Evolutionary conservation across 2,329 filamentous ascomycete species (phyloP).

Genomic region (Fusarium duplospermum): DNA sequence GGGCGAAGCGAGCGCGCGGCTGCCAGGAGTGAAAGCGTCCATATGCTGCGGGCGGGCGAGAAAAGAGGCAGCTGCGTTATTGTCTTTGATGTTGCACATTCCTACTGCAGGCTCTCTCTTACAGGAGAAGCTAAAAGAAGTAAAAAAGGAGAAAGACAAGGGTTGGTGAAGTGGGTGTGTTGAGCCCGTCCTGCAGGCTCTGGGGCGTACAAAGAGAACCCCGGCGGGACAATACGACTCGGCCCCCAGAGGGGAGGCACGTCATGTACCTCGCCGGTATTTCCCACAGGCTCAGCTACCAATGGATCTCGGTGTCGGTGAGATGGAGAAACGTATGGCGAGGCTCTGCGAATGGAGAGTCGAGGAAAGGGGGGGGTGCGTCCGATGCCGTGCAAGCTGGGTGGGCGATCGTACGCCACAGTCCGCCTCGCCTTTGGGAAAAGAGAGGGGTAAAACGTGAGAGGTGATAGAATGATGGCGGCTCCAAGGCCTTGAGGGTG

Average conservation of each 20-base stretch:
- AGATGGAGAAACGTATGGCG: slow-evolving; percentile 27
- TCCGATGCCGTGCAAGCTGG: slow-evolving; percentile 39
- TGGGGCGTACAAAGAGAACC: slow-evolving; percentile 7
- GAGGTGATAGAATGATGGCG: slow-evolving; percentile 18
- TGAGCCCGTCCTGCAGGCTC: slow-evolving; percentile 23
- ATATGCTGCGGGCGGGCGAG: slow-evolving; percentile 43
- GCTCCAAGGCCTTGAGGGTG: slow-evolving; percentile 30
- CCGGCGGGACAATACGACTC: slow-evolving; percentile 31
- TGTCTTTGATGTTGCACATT: slow-evolving; percentile 40
- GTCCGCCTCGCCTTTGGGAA: slow-evolving; percentile 41
- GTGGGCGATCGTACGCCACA: slow-evolving; percentile 33
- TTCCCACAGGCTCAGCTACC: slow-evolving; percentile 14
- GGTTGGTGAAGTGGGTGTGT: slow-evolving; percentile 27
- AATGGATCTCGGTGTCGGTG: slow-evolving; percentile 15
- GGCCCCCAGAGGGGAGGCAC: not conserved
- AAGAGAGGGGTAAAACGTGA: slow-evolving; percentile 14
- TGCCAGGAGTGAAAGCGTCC: slow-evolving; percentile 32
- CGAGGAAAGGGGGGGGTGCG: not conserved
- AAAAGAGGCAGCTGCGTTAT: slow-evolving; percentile 25
- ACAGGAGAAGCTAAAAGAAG: slow-evolving; percentile 17
- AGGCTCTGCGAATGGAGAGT: slow-evolving; percentile 32
- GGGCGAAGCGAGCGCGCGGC: slow-evolving; percentile 13
- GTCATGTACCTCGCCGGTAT: slow-evolving; percentile 17
- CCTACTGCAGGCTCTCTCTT: slow-evolving; percentile 18
- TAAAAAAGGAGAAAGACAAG: slow-evolving; percentile 15